Evolutionary conservation across 2,329 filamentous ascomycete genomes (phyloP), one percentile per base, ranked within the genome.

Genomic region (Curvularia spicifera): DNA sequence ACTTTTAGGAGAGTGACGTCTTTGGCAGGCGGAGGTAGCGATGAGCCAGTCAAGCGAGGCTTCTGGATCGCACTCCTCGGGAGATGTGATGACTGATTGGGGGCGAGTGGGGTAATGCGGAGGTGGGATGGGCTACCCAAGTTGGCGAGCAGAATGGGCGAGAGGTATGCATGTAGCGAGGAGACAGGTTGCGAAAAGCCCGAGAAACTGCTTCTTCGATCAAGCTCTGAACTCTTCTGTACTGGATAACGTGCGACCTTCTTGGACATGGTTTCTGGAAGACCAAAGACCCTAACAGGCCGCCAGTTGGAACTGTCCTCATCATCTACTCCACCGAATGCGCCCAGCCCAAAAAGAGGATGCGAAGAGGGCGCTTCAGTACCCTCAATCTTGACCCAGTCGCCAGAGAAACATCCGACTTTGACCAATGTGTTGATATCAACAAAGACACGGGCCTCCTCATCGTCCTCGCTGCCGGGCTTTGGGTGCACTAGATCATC

Each of bases 321-420:
- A 39, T 91, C 87, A 2, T 84, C 79, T n/a, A 87, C 78, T n/a
- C 85, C 82, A 6, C 84, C 85, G 63, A 88, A 90, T 61, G 86
- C 88, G 22, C 87, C 87, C 3, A 92, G 81, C 1, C 88, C 88
- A 79, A 88, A 90, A 0, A 86, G 86, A 18, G 83, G 90, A 74
- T 87, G 89, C 15, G 82, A 79, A 22, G 85, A 89, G 58, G 91
- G 90, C 71, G 93, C 91, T 64, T 90, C 85, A 0, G 91, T 85
- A 5, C 87, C 84, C 78, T 97, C 92, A 10, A 97, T 82, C 22
- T 90, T 88, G 10, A 97, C 92, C 95, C 95, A 99, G 72, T 99
- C 95, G 29, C 95, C 95, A 0, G 94, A 98, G 73, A 99, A 99
- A 76, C 94, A 98, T 15, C 94, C 93, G 53, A 99, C 89, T 67